phyloP scores from a whole-genome alignment of 2,329 filamentous ascomycete species.

The Fusarium verrucosum region DNA sequence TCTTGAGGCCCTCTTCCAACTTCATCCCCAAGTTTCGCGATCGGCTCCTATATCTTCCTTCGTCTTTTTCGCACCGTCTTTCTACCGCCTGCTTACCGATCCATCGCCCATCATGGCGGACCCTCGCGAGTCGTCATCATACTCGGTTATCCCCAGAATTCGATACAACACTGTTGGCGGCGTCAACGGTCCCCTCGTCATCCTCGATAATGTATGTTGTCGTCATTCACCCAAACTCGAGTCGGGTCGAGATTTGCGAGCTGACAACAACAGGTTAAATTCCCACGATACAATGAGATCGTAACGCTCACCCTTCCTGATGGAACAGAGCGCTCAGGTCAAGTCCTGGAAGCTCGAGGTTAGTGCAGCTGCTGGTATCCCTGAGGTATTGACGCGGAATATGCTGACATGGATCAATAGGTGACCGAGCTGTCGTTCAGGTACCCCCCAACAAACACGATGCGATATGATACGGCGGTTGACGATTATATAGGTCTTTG shows the following conservation, averaged over 20 bases:
- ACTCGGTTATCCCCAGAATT: constrained; percentile 70
- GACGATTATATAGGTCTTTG: constrained; percentile 77
- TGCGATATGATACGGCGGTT: constrained; percentile 32
- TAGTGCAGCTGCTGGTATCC: constrained; percentile 39
- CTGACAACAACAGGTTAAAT: constrained; percentile 80
- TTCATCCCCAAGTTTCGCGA: constrained; percentile 40
- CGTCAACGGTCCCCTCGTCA: constrained; percentile 97
- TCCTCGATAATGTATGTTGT: constrained; percentile 83
- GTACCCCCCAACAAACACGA: constrained; percentile 58
- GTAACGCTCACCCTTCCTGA: constrained; percentile 95
- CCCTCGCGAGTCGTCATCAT: constrained; percentile 67
- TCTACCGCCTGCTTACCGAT: constrained; percentile 32
- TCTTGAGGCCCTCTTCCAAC: constrained; percentile 44
- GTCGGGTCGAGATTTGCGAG: constrained; percentile 14
- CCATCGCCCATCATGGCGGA: constrained; percentile 59
- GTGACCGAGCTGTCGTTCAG: constrained; percentile 94
- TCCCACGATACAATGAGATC: constrained; percentile 96
- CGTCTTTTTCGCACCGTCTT: constrained; percentile 20
- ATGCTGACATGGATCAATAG: constrained; percentile 57
- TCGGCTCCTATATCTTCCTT: constrained; percentile 32
- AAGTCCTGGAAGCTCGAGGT: constrained; percentile 98
- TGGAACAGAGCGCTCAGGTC: constrained; percentile 91
- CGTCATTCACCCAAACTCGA: constrained; percentile 2
- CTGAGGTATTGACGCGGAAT: constrained; percentile 16
- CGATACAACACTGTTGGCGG: constrained; percentile 98